phyloP scores from a whole-genome alignment of 2,329 filamentous ascomycete species.

The Cladosporium oxysporum region DNA sequence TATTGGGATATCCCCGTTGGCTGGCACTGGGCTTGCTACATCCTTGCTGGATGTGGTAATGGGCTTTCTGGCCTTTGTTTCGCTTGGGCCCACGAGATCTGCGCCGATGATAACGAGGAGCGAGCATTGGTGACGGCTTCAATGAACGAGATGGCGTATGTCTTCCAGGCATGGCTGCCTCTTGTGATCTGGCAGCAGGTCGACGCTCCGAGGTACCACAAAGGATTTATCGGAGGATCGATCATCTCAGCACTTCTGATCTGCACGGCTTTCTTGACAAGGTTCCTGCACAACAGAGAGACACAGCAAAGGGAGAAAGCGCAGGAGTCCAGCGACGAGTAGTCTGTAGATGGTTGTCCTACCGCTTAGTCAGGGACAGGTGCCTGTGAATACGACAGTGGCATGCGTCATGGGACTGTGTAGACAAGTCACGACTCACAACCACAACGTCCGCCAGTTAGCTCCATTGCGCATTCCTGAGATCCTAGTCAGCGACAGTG shows the following conservation, averaged over 20 bases:
- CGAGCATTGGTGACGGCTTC: slow-evolving; percentile 55
- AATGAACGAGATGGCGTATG: slow-evolving; percentile 68
- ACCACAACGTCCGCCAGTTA: not conserved
- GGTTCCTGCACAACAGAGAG: slow-evolving; percentile 1
- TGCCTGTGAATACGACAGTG: not conserved
- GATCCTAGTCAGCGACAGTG: not conserved
- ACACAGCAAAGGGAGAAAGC: not conserved
- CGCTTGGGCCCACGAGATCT: slow-evolving; percentile 53
- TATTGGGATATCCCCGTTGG: slow-evolving; percentile 35
- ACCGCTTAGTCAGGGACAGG: not conserved
- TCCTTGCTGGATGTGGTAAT: slow-evolving; percentile 33
- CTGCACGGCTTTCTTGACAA: not conserved
- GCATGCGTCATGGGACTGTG: not conserved
- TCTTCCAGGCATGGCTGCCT: slow-evolving; percentile 69
- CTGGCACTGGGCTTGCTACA: slow-evolving; percentile 38
- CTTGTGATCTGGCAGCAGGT: slow-evolving; percentile 8
- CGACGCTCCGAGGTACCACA: slow-evolving; percentile 7
- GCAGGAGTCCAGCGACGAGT: not conserved
- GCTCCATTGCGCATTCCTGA: not conserved
- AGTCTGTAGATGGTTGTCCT: not conserved
- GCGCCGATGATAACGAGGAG: slow-evolving; percentile 62
- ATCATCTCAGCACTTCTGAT: slow-evolving; percentile 1
- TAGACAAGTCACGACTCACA: not conserved
- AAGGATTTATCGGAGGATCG: slow-evolving; percentile 53
- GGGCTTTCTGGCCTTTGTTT: slow-evolving; percentile 37